phyloP scores from a whole-genome alignment of 2,329 filamentous ascomycete species.

The Calonectria naviculata region DNA sequence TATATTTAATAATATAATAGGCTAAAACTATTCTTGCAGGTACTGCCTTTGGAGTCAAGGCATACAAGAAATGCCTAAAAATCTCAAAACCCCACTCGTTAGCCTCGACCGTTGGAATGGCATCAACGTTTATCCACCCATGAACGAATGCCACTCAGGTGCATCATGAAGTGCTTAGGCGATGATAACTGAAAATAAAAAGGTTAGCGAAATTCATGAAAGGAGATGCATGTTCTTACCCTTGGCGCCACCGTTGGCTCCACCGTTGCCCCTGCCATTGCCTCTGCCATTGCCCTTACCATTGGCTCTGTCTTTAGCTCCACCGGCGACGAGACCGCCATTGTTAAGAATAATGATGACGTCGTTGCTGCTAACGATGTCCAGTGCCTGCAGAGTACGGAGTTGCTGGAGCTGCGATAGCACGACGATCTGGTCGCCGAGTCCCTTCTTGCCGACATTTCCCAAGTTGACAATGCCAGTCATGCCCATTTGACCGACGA shows the following conservation, averaged over 20 bases:
- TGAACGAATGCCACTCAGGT: rapidly evolving
- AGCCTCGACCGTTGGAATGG: no score
- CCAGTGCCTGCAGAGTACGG: background rate
- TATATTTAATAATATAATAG: background rate
- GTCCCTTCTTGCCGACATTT: background rate
- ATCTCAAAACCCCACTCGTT: background rate
- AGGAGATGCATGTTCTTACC: background rate
- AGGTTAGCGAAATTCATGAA: background rate
- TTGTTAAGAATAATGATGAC: background rate
- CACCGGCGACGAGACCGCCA: background rate
- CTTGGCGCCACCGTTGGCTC: background rate
- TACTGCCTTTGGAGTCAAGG: background rate
- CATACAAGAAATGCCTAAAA: background rate
- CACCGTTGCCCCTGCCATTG: background rate
- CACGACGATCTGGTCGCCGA: background rate
- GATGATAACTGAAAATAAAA: background rate
- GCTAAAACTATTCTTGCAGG: background rate
- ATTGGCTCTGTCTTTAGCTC: background rate
- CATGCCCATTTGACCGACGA: background rate
- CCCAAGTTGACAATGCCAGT: background rate
- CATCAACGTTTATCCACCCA: no score
- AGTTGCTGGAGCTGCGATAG: background rate
- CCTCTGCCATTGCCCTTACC: background rate
- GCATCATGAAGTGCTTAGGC: background rate
- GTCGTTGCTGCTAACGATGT: background rate